Percentiles rank a stretch among this genome's conserved stretches.
Conservation (phyloP, 345 rosid genomes). For the Rubroshorea leprosula region DNA sequence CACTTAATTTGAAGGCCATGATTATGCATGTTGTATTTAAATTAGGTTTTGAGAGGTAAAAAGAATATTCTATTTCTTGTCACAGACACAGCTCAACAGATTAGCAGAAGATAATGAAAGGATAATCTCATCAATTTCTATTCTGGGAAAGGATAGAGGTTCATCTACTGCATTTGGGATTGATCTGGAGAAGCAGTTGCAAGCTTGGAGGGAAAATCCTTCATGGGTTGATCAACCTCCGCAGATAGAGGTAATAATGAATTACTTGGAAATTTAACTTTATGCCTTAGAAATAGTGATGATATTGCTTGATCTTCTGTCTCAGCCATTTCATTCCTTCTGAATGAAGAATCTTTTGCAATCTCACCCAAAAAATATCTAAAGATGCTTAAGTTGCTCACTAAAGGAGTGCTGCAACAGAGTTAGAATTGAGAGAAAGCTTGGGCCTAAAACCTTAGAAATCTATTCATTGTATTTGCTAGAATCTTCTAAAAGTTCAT, state of each 20-base stretch:
- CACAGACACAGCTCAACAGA: slow-evolving; percentile 52
- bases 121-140: slow-evolving; percentile 20
- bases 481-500: not conserved
- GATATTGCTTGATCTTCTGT: too few relatives aligned
- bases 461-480: slow-evolving; percentile 3
- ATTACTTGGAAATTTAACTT: not conserved
- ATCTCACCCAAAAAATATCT: too few relatives aligned
- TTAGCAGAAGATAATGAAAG: slow-evolving; percentile 32
- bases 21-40: not conserved
- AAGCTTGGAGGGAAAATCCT: slow-evolving; percentile 74
- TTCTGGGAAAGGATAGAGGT: slow-evolving; percentile 34
- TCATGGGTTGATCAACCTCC: slow-evolving; percentile 59
- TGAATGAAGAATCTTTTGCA: too few relatives aligned
- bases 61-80: not conserved
- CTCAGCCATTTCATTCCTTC: too few relatives aligned
- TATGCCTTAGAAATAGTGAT: not conserved
- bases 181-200: slow-evolving; percentile 61
- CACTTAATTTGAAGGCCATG: not conserved
- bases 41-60: not conserved
- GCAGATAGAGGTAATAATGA: slow-evolving; percentile 46
- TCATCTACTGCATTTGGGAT: slow-evolving; percentile 30
- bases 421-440: too few relatives aligned
- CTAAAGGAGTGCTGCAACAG: too few relatives aligned
- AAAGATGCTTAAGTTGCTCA: too few relatives aligned
- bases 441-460: too few relatives aligned